A percentile compares a stretch with the other conserved stretches of the same genome.
Evolutionary conservation across 2,329 filamentous ascomycete genomes (phyloP).

Genomic region (Chaetomium olivaceum): DNA sequence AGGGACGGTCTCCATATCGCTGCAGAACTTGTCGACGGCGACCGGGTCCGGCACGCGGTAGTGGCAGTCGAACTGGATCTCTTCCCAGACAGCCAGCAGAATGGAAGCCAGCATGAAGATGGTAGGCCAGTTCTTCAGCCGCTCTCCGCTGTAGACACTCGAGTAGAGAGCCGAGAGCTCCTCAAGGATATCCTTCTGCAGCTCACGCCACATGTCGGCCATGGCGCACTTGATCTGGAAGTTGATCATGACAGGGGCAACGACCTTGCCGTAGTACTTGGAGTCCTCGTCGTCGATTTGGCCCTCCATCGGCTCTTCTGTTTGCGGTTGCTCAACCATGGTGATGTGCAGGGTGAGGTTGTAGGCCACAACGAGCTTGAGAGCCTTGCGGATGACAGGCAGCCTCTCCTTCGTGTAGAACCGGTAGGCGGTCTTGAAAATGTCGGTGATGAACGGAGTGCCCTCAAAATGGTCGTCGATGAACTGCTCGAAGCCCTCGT

Average conservation of each 20-base stretch:
- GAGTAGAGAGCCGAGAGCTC: slow-evolving; percentile 91
- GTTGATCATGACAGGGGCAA: slow-evolving; percentile 98
- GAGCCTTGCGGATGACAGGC: slow-evolving; percentile 87
- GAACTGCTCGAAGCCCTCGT: slow-evolving; percentile 87
- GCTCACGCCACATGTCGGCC: slow-evolving; percentile 96
- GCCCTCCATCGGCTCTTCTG: slow-evolving; percentile 75
- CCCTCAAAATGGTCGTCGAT: slow-evolving; percentile 96
- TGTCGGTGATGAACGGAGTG: slow-evolving; percentile 91
- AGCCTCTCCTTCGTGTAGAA: slow-evolving; percentile 88
- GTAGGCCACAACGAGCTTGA: slow-evolving; percentile 94
- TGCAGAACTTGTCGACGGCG: slow-evolving; percentile 91
- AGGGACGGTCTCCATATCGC: slow-evolving; percentile 93
- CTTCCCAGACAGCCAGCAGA: slow-evolving; percentile 91
- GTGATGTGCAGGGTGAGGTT: slow-evolving; percentile 94
- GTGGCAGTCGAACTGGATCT: slow-evolving; percentile 98
- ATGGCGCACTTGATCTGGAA: slow-evolving; percentile 98
- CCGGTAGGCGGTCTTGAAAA: slow-evolving; percentile 92
- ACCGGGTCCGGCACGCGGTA: slow-evolving; percentile 85
- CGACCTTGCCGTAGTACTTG: slow-evolving; percentile 84
- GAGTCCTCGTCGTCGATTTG: slow-evolving; percentile 84
- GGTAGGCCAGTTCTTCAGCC: slow-evolving; percentile 97
- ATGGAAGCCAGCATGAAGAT: slow-evolving; percentile 98
- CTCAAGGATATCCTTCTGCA: slow-evolving; percentile 94
- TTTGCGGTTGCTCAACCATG: slow-evolving; percentile 84
- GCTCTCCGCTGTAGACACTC: slow-evolving; percentile 96